Percentiles rank a stretch among this genome's conserved stretches.
Conservation (phyloP, 2,329 filamentous ascomycete genomes). For the Clonostachys sp. region DNA sequence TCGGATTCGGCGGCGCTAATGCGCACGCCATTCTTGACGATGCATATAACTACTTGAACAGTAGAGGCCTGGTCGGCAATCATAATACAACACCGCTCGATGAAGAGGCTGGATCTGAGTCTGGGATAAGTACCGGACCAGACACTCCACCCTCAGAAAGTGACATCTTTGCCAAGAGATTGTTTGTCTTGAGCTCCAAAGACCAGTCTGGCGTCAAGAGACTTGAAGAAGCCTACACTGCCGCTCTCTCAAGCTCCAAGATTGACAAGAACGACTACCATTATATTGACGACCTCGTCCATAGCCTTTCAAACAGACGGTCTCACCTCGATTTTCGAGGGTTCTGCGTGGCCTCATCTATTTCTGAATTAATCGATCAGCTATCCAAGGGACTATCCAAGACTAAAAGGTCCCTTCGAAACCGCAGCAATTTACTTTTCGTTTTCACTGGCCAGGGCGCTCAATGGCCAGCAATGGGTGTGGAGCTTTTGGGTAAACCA, state of each 20-base stretch:
- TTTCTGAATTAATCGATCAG: not conserved
- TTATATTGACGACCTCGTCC: slow-evolving; percentile 5
- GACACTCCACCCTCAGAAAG: not conserved
- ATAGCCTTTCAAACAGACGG: slow-evolving; percentile 7
- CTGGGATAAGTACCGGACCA: not conserved
- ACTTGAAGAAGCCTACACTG: slow-evolving; percentile 8
- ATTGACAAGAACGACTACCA: not conserved
- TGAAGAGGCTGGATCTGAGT: not conserved
- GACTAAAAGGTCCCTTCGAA: slow-evolving; percentile 2
- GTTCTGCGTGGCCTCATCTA: slow-evolving; percentile 2
- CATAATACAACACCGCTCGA: slow-evolving; percentile 15
- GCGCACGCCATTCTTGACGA: slow-evolving; percentile 33
- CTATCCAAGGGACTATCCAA: not conserved
- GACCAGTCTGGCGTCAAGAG: slow-evolving; percentile 15
- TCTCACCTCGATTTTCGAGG: slow-evolving; percentile 5
- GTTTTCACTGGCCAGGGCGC: slow-evolving; percentile 17
- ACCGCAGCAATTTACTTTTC: slow-evolving; percentile 4
- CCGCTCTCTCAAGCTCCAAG: not conserved
- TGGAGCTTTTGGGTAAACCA: slow-evolving; percentile 8
- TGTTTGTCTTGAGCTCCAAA: slow-evolving; percentile 27
- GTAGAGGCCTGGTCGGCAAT: slow-evolving; percentile 24
- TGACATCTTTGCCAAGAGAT: not conserved
- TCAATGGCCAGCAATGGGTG: slow-evolving; percentile 12
- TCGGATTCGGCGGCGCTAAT: slow-evolving; percentile 13
- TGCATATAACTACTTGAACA: slow-evolving; percentile 30